phyloP scores from a whole-genome alignment of 2,329 filamentous ascomycete genomes.

The Coniochaeta sp. region DNA sequence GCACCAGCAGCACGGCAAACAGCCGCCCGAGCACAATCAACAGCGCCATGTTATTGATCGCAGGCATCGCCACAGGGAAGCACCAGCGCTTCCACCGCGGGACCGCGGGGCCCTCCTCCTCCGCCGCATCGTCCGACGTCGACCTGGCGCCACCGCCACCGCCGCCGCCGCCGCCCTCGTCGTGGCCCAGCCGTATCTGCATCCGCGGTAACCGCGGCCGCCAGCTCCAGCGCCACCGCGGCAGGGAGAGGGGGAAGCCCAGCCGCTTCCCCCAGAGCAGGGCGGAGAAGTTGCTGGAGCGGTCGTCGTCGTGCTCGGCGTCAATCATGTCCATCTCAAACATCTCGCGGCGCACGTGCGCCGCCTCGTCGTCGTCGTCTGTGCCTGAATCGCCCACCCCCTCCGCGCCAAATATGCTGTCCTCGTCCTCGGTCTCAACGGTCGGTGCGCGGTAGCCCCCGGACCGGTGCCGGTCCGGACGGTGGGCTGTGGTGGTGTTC shows the following conservation, averaged over 20 bases:
- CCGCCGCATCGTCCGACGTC: conserved; percentile 20
- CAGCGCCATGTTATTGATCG: conserved; percentile 2
- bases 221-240: conserved; percentile 50
- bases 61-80: background rate
- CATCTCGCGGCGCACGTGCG: conserved; percentile 70
- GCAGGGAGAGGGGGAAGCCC: conserved; percentile 42
- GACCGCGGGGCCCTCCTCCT: conserved; percentile 2
- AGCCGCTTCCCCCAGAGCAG: conserved; percentile 50
- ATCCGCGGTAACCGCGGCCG: conserved; percentile 42
- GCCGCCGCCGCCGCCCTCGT: conserved; percentile 7
- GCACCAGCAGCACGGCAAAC: conserved; percentile 66
- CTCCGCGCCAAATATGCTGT: conserved; percentile 43
- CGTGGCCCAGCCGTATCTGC: conserved; percentile 33
- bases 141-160: conserved; percentile 9
- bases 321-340: conserved; percentile 86
- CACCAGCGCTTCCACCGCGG: conserved; percentile 28
- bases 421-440: conserved; percentile 69
- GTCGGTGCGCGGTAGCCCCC: conserved; percentile 70
- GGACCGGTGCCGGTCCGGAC: conserved; percentile 21
- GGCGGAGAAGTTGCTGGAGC: conserved; percentile 21
- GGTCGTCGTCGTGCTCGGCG: conserved; percentile 30
- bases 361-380: conserved; percentile 49
- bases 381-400: conserved; percentile 35
- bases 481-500: conserved; percentile 29
- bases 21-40: conserved; percentile 58